These are phyloP conservation scores for Ogataea hybrid DNA, from an alignment of 1,139 yeast species.

Conservation along the genomic window DNA sequence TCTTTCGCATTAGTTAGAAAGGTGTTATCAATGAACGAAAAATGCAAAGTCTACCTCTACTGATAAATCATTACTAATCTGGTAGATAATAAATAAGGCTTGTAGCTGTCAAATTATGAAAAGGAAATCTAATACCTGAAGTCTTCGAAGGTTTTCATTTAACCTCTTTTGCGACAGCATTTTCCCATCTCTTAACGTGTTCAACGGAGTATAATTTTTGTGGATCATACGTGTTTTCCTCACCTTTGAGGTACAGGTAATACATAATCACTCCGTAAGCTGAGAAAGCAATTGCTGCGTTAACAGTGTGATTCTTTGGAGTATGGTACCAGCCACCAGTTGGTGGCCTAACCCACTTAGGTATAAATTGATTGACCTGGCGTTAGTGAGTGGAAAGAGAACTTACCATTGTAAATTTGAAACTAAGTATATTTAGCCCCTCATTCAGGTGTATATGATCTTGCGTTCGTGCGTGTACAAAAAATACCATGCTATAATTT, in stretches of 20 bases:
- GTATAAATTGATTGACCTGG: conserved; percentile 18
- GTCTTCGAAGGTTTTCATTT: no score
- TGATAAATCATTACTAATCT: conserved; percentile 21
- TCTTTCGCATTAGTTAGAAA: conserved; percentile 42
- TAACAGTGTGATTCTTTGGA: conserved; percentile 32
- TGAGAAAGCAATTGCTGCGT: conserved; percentile 30
- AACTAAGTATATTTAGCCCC: background rate
- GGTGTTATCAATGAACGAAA: conserved; percentile 36
- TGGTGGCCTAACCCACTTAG: conserved; percentile 34
- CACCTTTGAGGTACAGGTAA: conserved; percentile 30
- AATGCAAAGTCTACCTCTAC: conserved; percentile 51
- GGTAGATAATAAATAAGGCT: background rate
- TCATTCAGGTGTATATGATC: background rate
- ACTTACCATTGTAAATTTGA: background rate
- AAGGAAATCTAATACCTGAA: no score
- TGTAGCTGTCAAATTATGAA: no score
- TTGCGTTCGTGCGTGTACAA: conserved; percentile 1
- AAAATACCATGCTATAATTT: conserved; percentile 1
- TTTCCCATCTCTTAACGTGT: conserved; percentile 32
- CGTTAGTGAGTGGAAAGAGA: background rate
- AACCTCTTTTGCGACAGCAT: conserved; percentile 22
- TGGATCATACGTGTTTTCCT: conserved; percentile 28
- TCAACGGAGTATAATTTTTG: conserved; percentile 27
- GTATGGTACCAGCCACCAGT: conserved; percentile 37
- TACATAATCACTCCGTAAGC: conserved; percentile 25